Evolutionary conservation across 2,329 filamentous ascomycete genomes (phyloP).

Genomic region (Xylariomycetidae sp.): DNA sequence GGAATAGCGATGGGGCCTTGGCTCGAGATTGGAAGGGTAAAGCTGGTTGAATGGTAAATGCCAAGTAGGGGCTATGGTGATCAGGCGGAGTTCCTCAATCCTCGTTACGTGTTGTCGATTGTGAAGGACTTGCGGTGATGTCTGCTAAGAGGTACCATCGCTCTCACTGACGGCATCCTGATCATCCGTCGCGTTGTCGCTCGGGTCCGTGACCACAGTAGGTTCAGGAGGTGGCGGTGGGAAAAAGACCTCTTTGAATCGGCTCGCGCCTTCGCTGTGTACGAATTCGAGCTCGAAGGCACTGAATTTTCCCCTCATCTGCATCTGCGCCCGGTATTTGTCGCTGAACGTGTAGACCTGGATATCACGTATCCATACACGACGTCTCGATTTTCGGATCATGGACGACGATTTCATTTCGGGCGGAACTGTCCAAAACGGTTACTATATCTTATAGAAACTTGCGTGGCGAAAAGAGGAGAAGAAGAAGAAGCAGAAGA

Average conservation of each 20-base stretch:
- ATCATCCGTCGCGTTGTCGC: too few species aligned
- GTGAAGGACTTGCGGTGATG: too few species aligned
- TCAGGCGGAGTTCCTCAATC: too few species aligned
- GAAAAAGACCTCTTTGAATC: constrained; percentile 39
- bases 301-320: constrained; percentile 43
- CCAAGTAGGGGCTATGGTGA: too few species aligned
- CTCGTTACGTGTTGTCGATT: too few species aligned
- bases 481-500: neutral
- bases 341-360: constrained; percentile 56
- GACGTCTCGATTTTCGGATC: constrained; percentile 39
- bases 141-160: too few species aligned
- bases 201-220: neutral
- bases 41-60: too few species aligned
- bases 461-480: neutral
- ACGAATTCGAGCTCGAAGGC: constrained; percentile 50
- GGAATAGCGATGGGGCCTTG: too few species aligned
- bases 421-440: constrained; percentile 41
- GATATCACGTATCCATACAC: constrained; percentile 49
- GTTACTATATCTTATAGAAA: neutral
- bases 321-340: constrained; percentile 48
- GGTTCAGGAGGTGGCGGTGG: constrained; percentile 16
- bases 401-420: constrained; percentile 45
- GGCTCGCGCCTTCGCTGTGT: constrained; percentile 25
- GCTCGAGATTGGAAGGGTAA: too few species aligned
- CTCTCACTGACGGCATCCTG: too few species aligned